Evolutionary conservation across 495 filamentous ascomycete species (phyloP), one percentile per base, ranked within the genome.

Genomic region (Neurospora tetraspora): DNA sequence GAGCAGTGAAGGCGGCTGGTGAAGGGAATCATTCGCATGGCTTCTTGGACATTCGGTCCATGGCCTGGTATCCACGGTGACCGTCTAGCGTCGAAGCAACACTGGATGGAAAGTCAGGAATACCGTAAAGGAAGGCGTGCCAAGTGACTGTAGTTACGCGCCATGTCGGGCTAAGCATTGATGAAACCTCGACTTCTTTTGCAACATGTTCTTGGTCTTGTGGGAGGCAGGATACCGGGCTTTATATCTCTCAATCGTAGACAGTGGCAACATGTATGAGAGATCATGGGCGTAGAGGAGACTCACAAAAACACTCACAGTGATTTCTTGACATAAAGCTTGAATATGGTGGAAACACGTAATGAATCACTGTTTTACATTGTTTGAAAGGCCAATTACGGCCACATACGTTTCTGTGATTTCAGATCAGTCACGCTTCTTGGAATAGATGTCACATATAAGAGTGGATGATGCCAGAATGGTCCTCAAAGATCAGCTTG

Each of bases 91-190:
- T 65, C 23, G 27, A 9, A 65, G 31, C 12, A 65, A 31, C 1
- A 65, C 34, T 6, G 0, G 53, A 65, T 2, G 53, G 3, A 34
- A 61, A 16, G 6, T 0, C 27, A 34, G 3, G 27, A 0, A 0
- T 4, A 18, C 27, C 20, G 1, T 59, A 0, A 16, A 0, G 0
- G 14, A 36, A 34, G 18, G 14, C 0, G 1, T 31, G 0, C 27
- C 1, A 5, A 5, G 53, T 34, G 53, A 18, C 5, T 7, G 6
- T 34, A 18, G 9, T 16, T 65, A 65, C 53, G 14, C 1, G 53
- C 3, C 14, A 31, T 65, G 53, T 65, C 53, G 3, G 9, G 0
- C 27, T 5, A 6, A 18, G 7, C 53, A 65, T 65, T 65, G 47
- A 0, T 2, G 2, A 5, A 2, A 8, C 31, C 31, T 31, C 5